These are phyloP conservation scores for Pterulicium gracile DNA, from an alignment of 1,284 basidiomycete species.

Conservation along the genomic window DNA sequence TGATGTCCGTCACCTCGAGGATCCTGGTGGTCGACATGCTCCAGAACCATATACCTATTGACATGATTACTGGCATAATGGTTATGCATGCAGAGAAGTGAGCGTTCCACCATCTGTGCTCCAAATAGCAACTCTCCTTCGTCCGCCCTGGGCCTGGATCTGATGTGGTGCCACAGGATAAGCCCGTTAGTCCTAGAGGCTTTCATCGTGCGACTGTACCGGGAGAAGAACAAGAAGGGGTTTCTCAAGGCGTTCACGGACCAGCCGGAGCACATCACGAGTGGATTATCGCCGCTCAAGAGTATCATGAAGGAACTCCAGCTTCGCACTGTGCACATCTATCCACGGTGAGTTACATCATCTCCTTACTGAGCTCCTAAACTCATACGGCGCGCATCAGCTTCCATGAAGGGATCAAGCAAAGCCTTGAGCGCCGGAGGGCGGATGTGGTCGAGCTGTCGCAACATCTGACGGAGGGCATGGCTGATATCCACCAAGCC, in stretches of 20 bases:
- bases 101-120: slow-evolving; percentile 12
- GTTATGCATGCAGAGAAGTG: slow-evolving; percentile 91
- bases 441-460: slow-evolving; percentile 92
- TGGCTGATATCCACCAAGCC: slow-evolving; percentile 87
- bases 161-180: slow-evolving; percentile 40
- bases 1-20: slow-evolving; percentile 87
- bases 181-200: slow-evolving; percentile 80
- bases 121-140: background rate
- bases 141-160: background rate
- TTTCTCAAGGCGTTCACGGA: slow-evolving; percentile 98
- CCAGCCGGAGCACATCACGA: slow-evolving; percentile 90
- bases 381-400: slow-evolving; percentile 29
- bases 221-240: slow-evolving; percentile 79
- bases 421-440: slow-evolving; percentile 67
- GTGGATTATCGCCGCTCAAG: slow-evolving; percentile 83
- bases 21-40: slow-evolving; percentile 96
- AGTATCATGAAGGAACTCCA: slow-evolving; percentile 91
- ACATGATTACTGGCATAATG: slow-evolving; percentile 85
- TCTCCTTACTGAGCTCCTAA: background rate
- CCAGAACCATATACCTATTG: slow-evolving; percentile 74
- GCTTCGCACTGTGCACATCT: slow-evolving; percentile 81
- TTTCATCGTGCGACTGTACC: slow-evolving; percentile 83
- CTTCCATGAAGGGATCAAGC: slow-evolving; percentile 83
- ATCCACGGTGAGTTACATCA: slow-evolving; percentile 59
- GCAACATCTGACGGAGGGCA: slow-evolving; percentile 76